These are phyloP conservation scores for Jacaranda mimosifolia DNA, from an alignment of 257 asterid genomes.

Conservation along the genomic window DNA sequence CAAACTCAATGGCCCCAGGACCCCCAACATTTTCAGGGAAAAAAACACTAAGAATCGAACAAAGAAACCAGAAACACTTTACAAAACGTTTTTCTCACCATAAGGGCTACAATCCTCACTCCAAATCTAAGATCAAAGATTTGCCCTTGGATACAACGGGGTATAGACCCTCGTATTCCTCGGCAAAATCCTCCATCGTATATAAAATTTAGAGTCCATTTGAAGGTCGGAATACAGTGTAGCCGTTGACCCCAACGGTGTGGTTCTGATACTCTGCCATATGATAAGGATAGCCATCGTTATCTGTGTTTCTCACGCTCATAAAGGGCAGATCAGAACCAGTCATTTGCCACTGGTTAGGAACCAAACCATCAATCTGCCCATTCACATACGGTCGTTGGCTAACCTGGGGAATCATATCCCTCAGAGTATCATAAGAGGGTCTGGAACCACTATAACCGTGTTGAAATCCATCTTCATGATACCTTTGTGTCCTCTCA, in stretches of 20 bases:
- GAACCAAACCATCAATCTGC: slow-evolving; percentile 60
- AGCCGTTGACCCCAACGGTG: slow-evolving; percentile 63
- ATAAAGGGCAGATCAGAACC: slow-evolving; percentile 56
- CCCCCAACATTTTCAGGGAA: slow-evolving; percentile 30
- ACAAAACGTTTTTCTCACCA: slow-evolving; percentile 39
- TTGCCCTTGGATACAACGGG: slow-evolving; percentile 33
- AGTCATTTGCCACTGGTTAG: slow-evolving; percentile 77
- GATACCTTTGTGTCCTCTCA: slow-evolving; percentile 63
- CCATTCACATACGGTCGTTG: slow-evolving; percentile 56
- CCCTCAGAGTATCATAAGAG: slow-evolving; percentile 54
- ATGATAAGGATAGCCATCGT: slow-evolving; percentile 59
- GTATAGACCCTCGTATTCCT: slow-evolving; percentile 22
- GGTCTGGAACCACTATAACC: slow-evolving; percentile 53
- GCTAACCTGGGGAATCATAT: slow-evolving; percentile 58
- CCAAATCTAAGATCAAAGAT: slow-evolving; percentile 40
- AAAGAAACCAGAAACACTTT: slow-evolving; percentile 31
- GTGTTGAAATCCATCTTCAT: slow-evolving; percentile 57
- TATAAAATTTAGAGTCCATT: slow-evolving; percentile 62
- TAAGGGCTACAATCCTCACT: slow-evolving; percentile 43
- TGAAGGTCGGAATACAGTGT: slow-evolving; percentile 73
- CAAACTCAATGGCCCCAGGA: background rate
- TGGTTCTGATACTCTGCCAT: slow-evolving; percentile 61
- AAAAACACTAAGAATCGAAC: background rate
- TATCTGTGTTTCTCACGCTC: slow-evolving; percentile 52
- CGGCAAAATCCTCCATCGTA: slow-evolving; percentile 6